phyloP scores from a whole-genome alignment of 2,329 filamentous ascomycete species.

The Lachnum nothofagi region DNA sequence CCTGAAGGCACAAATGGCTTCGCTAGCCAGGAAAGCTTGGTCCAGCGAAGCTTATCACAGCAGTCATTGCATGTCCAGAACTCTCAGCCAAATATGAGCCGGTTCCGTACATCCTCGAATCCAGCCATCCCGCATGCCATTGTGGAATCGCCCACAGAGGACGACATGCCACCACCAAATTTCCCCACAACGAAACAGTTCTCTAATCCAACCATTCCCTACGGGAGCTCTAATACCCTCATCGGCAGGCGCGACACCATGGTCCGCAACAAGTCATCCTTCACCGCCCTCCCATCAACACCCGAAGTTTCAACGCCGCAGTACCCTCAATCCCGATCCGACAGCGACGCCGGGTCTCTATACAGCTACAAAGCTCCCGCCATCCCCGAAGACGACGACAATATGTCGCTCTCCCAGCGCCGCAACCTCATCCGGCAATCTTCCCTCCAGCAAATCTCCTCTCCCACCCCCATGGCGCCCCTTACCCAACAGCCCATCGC shows the following conservation, averaged over 20 bases:
- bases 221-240: conserved; percentile 39
- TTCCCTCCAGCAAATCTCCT: conserved; percentile 22
- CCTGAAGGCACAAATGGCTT: conserved; percentile 4
- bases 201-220: conserved; percentile 25
- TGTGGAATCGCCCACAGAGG: conserved; percentile 35
- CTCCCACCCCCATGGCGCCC: conserved; percentile 5
- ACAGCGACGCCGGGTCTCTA: conserved; percentile 41
- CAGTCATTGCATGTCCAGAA: conserved; percentile 2
- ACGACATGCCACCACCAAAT: conserved; percentile 20
- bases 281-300: conserved; percentile 10
- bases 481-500: conserved; percentile 27
- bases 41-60: conserved; percentile 14
- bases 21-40: conserved; percentile 5
- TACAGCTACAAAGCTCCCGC: conserved; percentile 31
- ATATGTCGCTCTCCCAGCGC: conserved; percentile 54
- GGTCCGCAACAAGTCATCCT: conserved; percentile 34
- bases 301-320: conserved; percentile 17
- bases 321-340: conserved; percentile 20
- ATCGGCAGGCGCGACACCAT: conserved; percentile 51
- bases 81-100: conserved; percentile 13
- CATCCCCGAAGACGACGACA: conserved; percentile 49
- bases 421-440: conserved; percentile 18
- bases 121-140: conserved; percentile 32
- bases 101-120: conserved; percentile 31
- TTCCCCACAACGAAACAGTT: conserved; percentile 13